A percentile compares a stretch with the other conserved stretches of the same genome.
phyloP scores from a whole-genome alignment of 495 filamentous ascomycete species.

The Pyrenula aspistea region DNA sequence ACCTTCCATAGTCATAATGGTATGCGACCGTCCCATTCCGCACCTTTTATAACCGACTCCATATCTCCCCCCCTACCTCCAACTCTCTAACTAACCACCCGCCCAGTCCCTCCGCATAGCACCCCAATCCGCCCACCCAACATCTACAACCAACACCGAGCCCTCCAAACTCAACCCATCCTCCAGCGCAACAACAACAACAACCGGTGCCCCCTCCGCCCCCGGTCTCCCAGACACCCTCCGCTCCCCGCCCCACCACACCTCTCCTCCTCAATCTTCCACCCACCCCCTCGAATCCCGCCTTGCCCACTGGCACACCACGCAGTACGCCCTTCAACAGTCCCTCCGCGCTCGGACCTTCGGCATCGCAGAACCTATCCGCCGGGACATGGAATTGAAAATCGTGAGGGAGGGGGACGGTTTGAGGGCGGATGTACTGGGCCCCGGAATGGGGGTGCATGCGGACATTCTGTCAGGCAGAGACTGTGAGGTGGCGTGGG shows the following conservation, averaged over 20 bases:
- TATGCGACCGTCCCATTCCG: too few relatives aligned
- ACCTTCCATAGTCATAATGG: background rate
- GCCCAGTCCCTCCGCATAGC: constrained; percentile 78
- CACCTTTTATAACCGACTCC: background rate
- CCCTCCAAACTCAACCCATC: constrained; percentile 20
- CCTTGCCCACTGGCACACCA: constrained; percentile 69
- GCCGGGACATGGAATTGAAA: constrained; percentile 90
- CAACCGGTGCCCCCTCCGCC: constrained; percentile 68
- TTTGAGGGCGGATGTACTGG: constrained; percentile 31
- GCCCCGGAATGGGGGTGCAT: constrained; percentile 40
- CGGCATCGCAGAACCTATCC: constrained; percentile 87
- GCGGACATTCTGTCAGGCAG: constrained; percentile 75
- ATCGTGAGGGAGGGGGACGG: constrained; percentile 51
- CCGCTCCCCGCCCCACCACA: constrained; percentile 39
- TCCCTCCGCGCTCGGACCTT: constrained; percentile 70
- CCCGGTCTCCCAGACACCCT: constrained; percentile 87
- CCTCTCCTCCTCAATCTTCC: constrained; percentile 32
- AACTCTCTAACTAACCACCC: background rate
- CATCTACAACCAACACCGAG: constrained; percentile 45
- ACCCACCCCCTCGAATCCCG: constrained; percentile 86
- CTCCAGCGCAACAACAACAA: constrained; percentile 22
- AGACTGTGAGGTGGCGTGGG: constrained; percentile 69
- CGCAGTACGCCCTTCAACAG: constrained; percentile 82
- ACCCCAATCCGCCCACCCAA: constrained; percentile 48
- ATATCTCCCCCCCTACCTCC: background rate